Conservation (phyloP, 2,329 filamentous ascomycete genomes). For the Aspergillus brasiliensis region DNA sequence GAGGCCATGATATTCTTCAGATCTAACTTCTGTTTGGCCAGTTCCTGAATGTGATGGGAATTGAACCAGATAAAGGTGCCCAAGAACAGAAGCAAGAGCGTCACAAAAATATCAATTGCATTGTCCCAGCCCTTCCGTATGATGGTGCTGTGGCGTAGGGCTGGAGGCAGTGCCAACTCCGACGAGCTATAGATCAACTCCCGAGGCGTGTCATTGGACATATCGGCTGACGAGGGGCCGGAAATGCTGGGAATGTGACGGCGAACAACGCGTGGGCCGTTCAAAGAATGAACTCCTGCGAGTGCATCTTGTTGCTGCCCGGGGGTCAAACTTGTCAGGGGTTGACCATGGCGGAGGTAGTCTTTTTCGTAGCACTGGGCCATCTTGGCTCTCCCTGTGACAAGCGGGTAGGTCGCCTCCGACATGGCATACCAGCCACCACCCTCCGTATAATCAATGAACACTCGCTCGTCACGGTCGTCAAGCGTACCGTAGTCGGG, state of each 20-base stretch:
- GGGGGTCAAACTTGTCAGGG: constrained; percentile 40
- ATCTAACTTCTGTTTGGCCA: constrained; percentile 48
- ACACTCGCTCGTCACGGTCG: constrained; percentile 67
- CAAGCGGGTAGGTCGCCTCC: constrained; percentile 79
- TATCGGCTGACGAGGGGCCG: constrained; percentile 37
- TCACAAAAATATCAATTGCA: constrained; percentile 47
- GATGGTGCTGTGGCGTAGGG: constrained; percentile 45
- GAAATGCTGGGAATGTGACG: constrained; percentile 50
- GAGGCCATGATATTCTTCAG: constrained; percentile 48
- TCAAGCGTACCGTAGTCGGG: constrained; percentile 47
- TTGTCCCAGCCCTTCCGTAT: constrained; percentile 52
- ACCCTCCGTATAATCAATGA: constrained; percentile 81
- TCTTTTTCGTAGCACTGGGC: constrained; percentile 60
- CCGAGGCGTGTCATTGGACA: constrained; percentile 42
- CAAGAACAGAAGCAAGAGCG: constrained; percentile 43
- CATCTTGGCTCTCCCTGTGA: constrained; percentile 67
- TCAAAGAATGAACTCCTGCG: constrained; percentile 71
- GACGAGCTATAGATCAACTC: constrained; percentile 39
- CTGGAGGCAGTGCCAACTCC: constrained; percentile 41
- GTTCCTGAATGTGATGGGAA: constrained; percentile 42
- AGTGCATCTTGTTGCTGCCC: constrained; percentile 62
- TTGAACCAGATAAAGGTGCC: constrained; percentile 48
- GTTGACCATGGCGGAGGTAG: constrained; percentile 44
- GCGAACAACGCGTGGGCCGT: constrained; percentile 44
- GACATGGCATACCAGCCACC: constrained; percentile 95